Base-by-base conservation (phyloP, 495 filamentous ascomycete genomes). In the Stereocaulon alpinum region DNA sequence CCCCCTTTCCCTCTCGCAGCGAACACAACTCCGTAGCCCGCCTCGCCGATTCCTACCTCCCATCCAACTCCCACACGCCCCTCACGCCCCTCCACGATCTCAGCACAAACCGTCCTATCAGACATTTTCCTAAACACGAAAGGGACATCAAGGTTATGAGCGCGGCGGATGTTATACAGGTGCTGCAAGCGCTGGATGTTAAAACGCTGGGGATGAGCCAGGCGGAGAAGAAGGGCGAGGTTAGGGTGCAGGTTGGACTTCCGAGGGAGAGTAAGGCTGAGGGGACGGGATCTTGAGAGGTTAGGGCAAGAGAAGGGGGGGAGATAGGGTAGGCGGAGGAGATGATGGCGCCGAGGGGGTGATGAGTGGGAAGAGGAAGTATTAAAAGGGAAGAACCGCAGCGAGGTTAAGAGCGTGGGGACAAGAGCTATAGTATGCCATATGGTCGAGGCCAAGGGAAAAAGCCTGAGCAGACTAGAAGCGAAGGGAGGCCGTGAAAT, bases 11-110 rank as follows among this genome's bases (percentile, higher is more conserved):
- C 22, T 10, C n/a, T 6, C 15, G 2, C 17, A 66, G 64, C 43
- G 64, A 66, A 56, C 61, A 66, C 61, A 66, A 66, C 55, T 47
- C 61, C 48, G 40, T 45, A 14, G 58, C 64, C 29, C 64, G 64
- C 53, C 37, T 61, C 14, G 40, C 48, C 10, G 59, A 66, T 48
- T 59, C 61, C 37, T 6, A 58, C 45, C 29, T 45, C 47, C 37
- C 54, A 9, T 34, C 54, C 12, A 41, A 32, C 6, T 29, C 15
- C 32, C 59, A 66, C 54, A 47, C 49, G 24, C 53, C 55, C 45
- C 61, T 66, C 29, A 58, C 49, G 32, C 57, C 61, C 22, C 58
- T 66, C 24, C 64, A 63, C 55, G 58, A 61, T 43, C 49, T 66
- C 43, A 14, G 29, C 61, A 66, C 64, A 17, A 61, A 66, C 43